Evolutionary conservation across 257 asterid species (phyloP).

Genomic region (Fraxinus americana): DNA sequence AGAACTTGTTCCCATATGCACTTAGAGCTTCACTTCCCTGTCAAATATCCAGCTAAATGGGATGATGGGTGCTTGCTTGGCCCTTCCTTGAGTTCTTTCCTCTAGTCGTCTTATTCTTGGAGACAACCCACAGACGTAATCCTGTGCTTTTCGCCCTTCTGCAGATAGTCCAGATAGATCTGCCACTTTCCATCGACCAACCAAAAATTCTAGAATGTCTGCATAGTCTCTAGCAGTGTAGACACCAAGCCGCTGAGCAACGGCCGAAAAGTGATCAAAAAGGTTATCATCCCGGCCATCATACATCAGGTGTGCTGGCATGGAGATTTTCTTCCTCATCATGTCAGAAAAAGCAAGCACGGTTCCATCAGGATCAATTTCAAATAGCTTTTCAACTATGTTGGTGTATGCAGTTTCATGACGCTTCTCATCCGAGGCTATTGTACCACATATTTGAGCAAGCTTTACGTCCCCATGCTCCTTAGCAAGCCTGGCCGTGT

Average conservation of each 20-base stretch:
- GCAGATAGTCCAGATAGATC: slow-evolving; percentile 21
- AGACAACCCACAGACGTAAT: slow-evolving; percentile 23
- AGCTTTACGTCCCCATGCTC: slow-evolving; percentile 21
- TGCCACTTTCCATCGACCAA: slow-evolving; percentile 24
- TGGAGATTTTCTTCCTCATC: slow-evolving; percentile 29
- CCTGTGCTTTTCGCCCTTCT: slow-evolving; percentile 26
- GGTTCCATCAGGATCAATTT: slow-evolving; percentile 25
- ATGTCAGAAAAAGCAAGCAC: slow-evolving; percentile 22
- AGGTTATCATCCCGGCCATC: slow-evolving; percentile 22
- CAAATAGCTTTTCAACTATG: slow-evolving; percentile 26
- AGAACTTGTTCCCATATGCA: background rate
- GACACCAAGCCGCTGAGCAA: slow-evolving; percentile 25
- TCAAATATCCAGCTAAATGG: background rate
- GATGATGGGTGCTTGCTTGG: background rate
- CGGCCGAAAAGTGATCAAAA: slow-evolving; percentile 23
- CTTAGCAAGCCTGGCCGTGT: slow-evolving; percentile 27
- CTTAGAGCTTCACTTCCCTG: background rate
- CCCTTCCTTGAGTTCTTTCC: background rate
- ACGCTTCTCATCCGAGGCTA: slow-evolving; percentile 28
- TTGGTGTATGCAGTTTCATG: slow-evolving; percentile 27
- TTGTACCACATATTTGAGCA: slow-evolving; percentile 25
- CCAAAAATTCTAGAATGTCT: slow-evolving; percentile 21
- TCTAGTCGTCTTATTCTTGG: slow-evolving; percentile 20
- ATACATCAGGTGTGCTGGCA: slow-evolving; percentile 28
- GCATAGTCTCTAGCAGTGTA: slow-evolving; percentile 27